phyloP scores from a whole-genome alignment of 1,139 yeast species.

The Meyerozyma smithsonii region DNA sequence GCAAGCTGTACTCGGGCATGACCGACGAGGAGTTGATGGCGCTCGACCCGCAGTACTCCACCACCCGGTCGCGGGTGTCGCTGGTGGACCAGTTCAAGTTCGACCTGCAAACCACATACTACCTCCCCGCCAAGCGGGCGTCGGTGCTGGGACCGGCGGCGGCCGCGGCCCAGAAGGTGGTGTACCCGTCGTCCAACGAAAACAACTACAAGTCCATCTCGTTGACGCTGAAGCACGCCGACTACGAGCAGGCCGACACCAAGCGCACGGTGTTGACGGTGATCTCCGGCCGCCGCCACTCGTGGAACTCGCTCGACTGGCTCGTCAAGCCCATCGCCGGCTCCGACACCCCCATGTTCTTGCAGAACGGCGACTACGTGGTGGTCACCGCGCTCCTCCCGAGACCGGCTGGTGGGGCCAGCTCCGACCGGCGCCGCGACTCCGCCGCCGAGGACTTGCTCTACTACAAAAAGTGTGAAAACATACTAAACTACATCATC shows the following conservation, averaged over 20 bases:
- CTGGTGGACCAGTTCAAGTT: slow-evolving; percentile 38
- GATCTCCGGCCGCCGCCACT: slow-evolving; percentile 38
- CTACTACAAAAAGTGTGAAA: slow-evolving; percentile 31
- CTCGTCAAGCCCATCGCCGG: slow-evolving; percentile 17
- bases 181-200: slow-evolving; percentile 34
- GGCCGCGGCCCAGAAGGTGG: slow-evolving; percentile 7
- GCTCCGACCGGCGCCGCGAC: slow-evolving; percentile 9
- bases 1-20: slow-evolving; percentile 60
- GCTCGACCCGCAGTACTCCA: slow-evolving; percentile 50
- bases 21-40: slow-evolving; percentile 59
- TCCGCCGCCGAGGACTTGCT: slow-evolving; percentile 25
- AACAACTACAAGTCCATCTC: slow-evolving; percentile 38
- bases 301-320: slow-evolving; percentile 46
- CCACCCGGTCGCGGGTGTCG: slow-evolving; percentile 26
- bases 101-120: slow-evolving; percentile 35
- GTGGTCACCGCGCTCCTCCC: slow-evolving; percentile 34
- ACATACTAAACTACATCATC: slow-evolving; percentile 37
- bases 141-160: slow-evolving; percentile 7
- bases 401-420: slow-evolving; percentile 16
- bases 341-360: slow-evolving; percentile 14
- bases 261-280: slow-evolving; percentile 34
- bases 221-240: slow-evolving; percentile 34
- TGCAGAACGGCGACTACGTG: slow-evolving; percentile 34
- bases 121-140: slow-evolving; percentile 21
- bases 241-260: slow-evolving; percentile 18